Conservation (phyloP, 1,139 yeast species). For the Candida mesenterica region DNA sequence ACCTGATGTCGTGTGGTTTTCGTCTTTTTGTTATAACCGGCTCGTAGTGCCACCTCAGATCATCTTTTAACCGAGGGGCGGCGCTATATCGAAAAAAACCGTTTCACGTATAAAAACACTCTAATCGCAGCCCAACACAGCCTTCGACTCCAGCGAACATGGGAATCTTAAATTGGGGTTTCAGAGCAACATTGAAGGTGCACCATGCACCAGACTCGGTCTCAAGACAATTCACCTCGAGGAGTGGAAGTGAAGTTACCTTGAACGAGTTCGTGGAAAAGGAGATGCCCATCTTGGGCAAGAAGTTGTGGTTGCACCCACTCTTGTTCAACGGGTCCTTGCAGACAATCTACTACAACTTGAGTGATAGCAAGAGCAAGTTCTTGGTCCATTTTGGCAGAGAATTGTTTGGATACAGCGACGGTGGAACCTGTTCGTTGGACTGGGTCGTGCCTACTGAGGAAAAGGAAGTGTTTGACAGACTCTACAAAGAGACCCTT, state of each 20-base stretch:
- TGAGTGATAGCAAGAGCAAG: constrained; percentile 49
- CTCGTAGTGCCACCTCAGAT: too few species aligned
- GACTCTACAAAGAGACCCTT: constrained; percentile 51
- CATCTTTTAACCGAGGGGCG: too few species aligned
- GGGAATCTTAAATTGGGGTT: constrained; percentile 36
- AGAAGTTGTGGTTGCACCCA: constrained; percentile 59
- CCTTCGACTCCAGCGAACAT: too few species aligned
- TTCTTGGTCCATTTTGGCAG: constrained; percentile 75
- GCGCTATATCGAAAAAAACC: too few species aligned
- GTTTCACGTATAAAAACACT: too few species aligned
- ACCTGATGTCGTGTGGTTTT: too few species aligned
- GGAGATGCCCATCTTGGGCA: constrained; percentile 27
- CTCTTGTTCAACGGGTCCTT: constrained; percentile 67
- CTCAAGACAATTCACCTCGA: constrained; percentile 20
- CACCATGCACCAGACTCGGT: constrained; percentile 21
- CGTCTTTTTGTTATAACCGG: too few species aligned
- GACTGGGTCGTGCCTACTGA: constrained; percentile 71
- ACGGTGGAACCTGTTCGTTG: constrained; percentile 69
- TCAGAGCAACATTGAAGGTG: constrained; percentile 34
- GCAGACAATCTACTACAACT: constrained; percentile 69
- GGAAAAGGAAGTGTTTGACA: constrained; percentile 46
- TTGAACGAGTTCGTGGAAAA: constrained; percentile 25
- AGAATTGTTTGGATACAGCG: constrained; percentile 57
- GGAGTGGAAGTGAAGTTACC: constrained; percentile 13
- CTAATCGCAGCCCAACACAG: too few species aligned